Percentiles rank a stretch among this genome's conserved stretches.
These are phyloP conservation scores for Naganishia sp. DNA, from an alignment of 1,284 basidiomycete genomes.

Conservation along the genomic window DNA sequence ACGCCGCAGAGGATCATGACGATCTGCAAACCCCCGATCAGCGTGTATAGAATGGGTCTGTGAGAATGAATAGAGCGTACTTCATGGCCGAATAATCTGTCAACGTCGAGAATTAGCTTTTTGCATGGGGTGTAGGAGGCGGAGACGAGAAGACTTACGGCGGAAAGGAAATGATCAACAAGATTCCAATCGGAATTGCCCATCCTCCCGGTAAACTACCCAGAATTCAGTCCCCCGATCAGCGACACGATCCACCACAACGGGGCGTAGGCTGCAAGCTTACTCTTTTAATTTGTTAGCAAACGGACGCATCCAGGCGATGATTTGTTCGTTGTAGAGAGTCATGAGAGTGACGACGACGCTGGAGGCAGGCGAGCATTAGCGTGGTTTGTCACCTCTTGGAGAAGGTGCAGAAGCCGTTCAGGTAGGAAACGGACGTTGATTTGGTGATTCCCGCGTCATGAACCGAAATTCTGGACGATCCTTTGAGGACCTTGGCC, in stretches of 20 bases:
- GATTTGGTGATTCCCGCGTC: too few species aligned
- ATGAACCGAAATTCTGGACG: too few species aligned
- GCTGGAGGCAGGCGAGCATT: constrained; percentile 37
- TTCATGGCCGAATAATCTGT: constrained; percentile 63
- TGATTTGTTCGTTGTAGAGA: constrained; percentile 68
- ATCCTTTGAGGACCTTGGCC: too few species aligned
- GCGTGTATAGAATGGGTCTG: background rate
- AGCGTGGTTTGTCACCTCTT: too few species aligned
- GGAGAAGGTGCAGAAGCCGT: too few species aligned
- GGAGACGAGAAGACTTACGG: constrained; percentile 48
- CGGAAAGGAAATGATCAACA: constrained; percentile 75
- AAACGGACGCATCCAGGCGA: constrained; percentile 65
- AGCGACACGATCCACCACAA: background rate
- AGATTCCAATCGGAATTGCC: constrained; percentile 76
- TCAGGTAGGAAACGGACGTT: too few species aligned
- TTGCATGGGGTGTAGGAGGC: constrained; percentile 31
- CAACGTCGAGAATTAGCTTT: background rate
- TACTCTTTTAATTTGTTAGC: constrained; percentile 66
- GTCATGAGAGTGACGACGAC: constrained; percentile 63
- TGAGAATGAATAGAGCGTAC: background rate
- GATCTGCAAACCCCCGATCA: constrained; percentile 57
- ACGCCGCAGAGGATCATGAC: constrained; percentile 72
- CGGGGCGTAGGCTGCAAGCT: constrained; percentile 38
- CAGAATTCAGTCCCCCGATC: background rate
- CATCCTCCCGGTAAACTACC: constrained; percentile 62